Conservation (phyloP, 2,329 filamentous ascomycete species). For the Aureobasidium vineae region DNA sequence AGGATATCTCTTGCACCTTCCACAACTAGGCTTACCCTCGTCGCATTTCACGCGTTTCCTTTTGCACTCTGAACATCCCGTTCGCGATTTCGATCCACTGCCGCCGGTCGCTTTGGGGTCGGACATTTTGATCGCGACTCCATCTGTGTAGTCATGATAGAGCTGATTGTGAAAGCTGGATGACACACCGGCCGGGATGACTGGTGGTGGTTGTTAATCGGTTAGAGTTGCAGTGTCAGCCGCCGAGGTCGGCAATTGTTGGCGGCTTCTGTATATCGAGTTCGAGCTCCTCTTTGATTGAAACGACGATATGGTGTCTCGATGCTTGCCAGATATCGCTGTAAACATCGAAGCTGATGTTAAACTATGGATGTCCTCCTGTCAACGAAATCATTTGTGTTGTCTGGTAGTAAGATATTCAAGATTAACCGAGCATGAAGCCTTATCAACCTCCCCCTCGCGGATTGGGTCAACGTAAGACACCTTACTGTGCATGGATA, state of each 20-base stretch:
- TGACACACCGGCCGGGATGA: slow-evolving; percentile 19
- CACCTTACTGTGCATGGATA: neutral
- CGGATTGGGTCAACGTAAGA: slow-evolving; percentile 24
- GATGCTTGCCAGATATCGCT: neutral
- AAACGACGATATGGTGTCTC: neutral
- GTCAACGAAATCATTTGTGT: too few species aligned
- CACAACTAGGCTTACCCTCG: slow-evolving; percentile 31
- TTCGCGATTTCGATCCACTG: slow-evolving; percentile 30
- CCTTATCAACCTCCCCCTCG: slow-evolving; percentile 8
- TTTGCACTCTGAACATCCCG: slow-evolving; percentile 35
- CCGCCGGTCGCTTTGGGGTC: slow-evolving; percentile 7
- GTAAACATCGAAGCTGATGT: neutral
- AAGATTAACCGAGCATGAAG: slow-evolving; percentile 13
- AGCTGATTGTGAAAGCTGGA: slow-evolving; percentile 3
- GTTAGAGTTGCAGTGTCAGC: slow-evolving; percentile 5
- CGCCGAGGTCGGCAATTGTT: neutral
- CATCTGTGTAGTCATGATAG: slow-evolving; percentile 7
- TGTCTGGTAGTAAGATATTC: neutral
- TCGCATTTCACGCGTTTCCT: slow-evolving; percentile 36
- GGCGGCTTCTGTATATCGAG: neutral
- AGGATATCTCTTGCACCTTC: slow-evolving; percentile 30
- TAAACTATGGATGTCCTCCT: too few species aligned
- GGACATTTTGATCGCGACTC: slow-evolving; percentile 11
- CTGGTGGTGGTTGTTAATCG: slow-evolving; percentile 19
- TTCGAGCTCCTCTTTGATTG: neutral